Base-by-base conservation (phyloP, 345 rosid species). In the Populus tremula region DNA sequence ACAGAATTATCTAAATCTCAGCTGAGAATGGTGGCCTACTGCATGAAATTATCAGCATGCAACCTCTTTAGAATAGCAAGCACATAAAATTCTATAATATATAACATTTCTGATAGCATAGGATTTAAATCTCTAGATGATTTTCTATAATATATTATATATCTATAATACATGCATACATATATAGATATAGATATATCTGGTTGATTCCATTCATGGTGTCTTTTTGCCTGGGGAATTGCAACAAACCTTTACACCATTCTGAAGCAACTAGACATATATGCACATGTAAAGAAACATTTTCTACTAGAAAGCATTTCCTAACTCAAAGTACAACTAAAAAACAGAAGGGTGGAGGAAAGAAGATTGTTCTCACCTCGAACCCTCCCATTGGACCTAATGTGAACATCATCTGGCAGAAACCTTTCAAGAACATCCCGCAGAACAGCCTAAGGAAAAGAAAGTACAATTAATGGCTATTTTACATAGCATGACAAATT, bases 351-450 rank as follows among this genome's bases (percentile, higher is more conserved):
- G 71, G 5, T 12, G 2, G 17, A 43, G 74, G 39, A 73, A 47
- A 11, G 41, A 33, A 76, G 66, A 74, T 76, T 39, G 66, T 71
- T 45, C 92, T 85, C 76, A 96, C 99, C 91, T 49, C 98, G 96
- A 86, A 93, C 90, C 87, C 96, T 92, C 74, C 99, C 98, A 66
- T 82, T 96, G 79, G 88, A 90, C 84, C 91, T 87, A 38, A 85
- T 88, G 82, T 93, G 99, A 77, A 77, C 87, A 87, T 95, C 98
- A 79, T 87, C 90, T 12, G 99, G 99, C 49, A 93, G 88, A 79
- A 89, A 87, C 73, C 80, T 84, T 43, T 90, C 87, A 76, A 95
- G 90, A 65, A 91, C 84, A 12, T 90, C 92, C 76, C 89, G 88
- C 16, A 93, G 98, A 74, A 95, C 89, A 77, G 94, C 98, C 99